Base-by-base conservation (phyloP, 441 rosid species). In the Pelargonium myrrhifolium region DNA sequence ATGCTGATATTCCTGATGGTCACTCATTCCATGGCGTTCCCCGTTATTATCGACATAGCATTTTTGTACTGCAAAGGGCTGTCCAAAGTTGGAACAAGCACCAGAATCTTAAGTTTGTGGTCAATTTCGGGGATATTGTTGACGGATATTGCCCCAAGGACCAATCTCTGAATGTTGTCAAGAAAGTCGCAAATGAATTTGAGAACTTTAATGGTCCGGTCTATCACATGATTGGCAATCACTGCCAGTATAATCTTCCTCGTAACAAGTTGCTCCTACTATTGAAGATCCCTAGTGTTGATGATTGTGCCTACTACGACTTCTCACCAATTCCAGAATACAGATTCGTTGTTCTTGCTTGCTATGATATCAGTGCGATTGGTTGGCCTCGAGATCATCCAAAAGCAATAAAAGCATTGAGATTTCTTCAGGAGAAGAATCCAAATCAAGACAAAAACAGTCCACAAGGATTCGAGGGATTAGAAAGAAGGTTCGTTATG, bases 141-240 rank as follows among this genome's bases (percentile, higher is more conserved):
- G 97, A 93, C 63, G 96, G 95, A 0, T 74, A 65, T 65, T 89
- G 96, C 67, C 97, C 95, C 62, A 82, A 76, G 35, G 86, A 85
- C 51, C 82, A 82, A 71, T 91, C 98, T 8, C 65, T 87, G 28
- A 61, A 75, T 67, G 77, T 84, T 26, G 86, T 86, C 15, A 79
- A 76, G 76, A 85, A 81, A 73, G 71, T 91, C 1, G 80, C 66
- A 10, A 10, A 20, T 62, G 93, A 87, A 56, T 89, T 90, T 60
- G 77, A 83, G 58, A 86, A 83, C 24, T 89, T 89, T 71, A 71
- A 77, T 3, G 90, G 96, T 35, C 87, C 85, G 0, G 79, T 84
- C 9, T 84, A 86, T 83, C 97, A 93, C 72, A 74, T 88, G 89
- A 91, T 93, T 62, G 98, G 97, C 6, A 89, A 93, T 69, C 99